A percentile compares a stretch with the other conserved stretches of the same genome.
phyloP scores from a whole-genome alignment of 148 eudicot species.

The Amaranthus palmeri region DNA sequence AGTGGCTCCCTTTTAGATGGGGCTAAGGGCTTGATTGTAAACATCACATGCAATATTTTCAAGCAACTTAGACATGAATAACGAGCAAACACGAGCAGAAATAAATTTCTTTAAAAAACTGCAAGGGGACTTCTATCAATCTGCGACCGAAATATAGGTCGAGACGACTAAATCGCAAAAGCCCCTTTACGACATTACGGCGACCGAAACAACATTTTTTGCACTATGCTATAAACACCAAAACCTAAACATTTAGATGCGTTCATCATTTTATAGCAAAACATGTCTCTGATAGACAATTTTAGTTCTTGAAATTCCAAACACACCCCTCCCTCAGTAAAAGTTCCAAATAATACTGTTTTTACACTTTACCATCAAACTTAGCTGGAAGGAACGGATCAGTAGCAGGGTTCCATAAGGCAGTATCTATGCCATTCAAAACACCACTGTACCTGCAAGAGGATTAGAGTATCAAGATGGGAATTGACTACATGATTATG shows the following conservation, averaged over 20 bases:
- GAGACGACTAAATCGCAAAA: too few species aligned
- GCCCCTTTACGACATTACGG: too few species aligned
- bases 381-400: constrained; percentile 65
- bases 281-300: not conserved
- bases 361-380: constrained; percentile 44
- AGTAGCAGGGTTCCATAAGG: constrained; percentile 68
- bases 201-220: too few species aligned
- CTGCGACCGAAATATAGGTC: too few species aligned
- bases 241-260: too few species aligned
- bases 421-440: constrained; percentile 77
- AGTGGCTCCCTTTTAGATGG: too few species aligned
- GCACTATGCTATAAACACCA: too few species aligned
- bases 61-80: too few species aligned
- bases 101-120: not conserved
- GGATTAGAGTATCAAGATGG: not conserved
- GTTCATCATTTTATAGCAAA: not conserved
- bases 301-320: too few species aligned
- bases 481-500: not conserved
- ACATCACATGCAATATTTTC: too few species aligned
- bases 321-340: not conserved
- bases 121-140: not conserved
- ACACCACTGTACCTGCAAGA: constrained; percentile 66
- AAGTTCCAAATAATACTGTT: not conserved
- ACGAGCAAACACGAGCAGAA: too few species aligned
- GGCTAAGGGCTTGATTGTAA: too few species aligned